Conservation (phyloP, 805 yeast species). For the Alloascoidea africana region DNA sequence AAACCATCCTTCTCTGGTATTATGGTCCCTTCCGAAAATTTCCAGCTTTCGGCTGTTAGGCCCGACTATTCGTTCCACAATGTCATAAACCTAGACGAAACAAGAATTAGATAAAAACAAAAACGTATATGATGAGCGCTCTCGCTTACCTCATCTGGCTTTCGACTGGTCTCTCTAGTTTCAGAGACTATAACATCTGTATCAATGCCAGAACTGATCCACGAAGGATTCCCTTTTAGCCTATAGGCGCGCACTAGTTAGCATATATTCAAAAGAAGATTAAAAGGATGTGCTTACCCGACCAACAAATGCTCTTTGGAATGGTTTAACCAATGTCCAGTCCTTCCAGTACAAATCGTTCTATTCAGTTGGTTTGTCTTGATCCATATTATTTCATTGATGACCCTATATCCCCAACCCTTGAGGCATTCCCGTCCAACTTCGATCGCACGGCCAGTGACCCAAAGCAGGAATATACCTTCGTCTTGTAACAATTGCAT, state of each 20-base stretch:
- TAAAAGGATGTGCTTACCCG: conserved; percentile 26
- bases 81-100: conserved; percentile 39
- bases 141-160: conserved; percentile 61
- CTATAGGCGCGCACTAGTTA: conserved; percentile 5
- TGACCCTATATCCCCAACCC: conserved; percentile 70
- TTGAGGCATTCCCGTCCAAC: conserved; percentile 63
- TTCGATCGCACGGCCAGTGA: conserved; percentile 88
- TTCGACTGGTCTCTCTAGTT: conserved; percentile 78
- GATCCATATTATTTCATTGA: conserved; percentile 81
- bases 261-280: not conserved
- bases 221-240: conserved; percentile 60
- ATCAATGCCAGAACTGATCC: conserved; percentile 57
- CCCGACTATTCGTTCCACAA: conserved; percentile 78
- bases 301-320: conserved; percentile 83
- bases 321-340: conserved; percentile 96
- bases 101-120: not conserved
- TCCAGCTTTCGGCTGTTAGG: conserved; percentile 65
- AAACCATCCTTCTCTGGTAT: conserved; percentile 82
- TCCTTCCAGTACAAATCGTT: conserved; percentile 88
- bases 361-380: conserved; percentile 78
- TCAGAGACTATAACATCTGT: conserved; percentile 66
- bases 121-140: conserved; percentile 3
- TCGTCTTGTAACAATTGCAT: conserved; percentile 63
- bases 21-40: conserved; percentile 79
- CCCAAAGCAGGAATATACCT: conserved; percentile 82